phyloP scores from a whole-genome alignment of 768 basidiomycete genomes.

The Gloeostereum incarnatum region DNA sequence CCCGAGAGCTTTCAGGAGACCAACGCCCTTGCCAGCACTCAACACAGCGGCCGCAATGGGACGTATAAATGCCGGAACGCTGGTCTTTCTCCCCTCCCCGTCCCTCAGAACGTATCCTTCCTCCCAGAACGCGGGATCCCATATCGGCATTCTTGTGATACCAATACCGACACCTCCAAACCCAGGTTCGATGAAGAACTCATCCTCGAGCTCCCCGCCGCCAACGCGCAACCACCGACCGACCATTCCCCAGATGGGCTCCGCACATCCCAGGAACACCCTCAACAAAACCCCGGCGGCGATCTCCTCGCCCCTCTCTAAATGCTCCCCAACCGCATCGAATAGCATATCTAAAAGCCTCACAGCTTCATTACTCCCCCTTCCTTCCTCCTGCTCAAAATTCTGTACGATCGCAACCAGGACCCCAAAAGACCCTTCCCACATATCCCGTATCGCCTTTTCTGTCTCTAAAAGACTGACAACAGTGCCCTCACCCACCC shows the following conservation, averaged over 20 bases:
- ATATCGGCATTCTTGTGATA: too few relatives aligned
- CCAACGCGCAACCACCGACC: conserved; percentile 67
- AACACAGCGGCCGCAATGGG: conserved; percentile 51
- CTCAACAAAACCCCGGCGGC: conserved; percentile 49
- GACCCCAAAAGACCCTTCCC: conserved; percentile 48
- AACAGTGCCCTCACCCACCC: too few relatives aligned
- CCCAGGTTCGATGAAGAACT: conserved; percentile 73
- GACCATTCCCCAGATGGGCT: conserved; percentile 69
- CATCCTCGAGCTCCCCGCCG: conserved; percentile 46
- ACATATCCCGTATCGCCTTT: conserved; percentile 46
- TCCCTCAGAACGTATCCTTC: conserved; percentile 58
- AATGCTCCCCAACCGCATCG: conserved; percentile 43
- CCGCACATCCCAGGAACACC: conserved; percentile 52
- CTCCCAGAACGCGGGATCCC: conserved; percentile 75
- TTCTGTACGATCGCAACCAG: conserved; percentile 39
- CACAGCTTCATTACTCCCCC: conserved; percentile 23
- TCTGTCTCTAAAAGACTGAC: conserved; percentile 63
- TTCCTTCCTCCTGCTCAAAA: conserved; percentile 17
- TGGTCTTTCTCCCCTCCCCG: conserved; percentile 19
- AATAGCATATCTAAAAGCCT: conserved; percentile 58
- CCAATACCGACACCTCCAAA: conserved; percentile 31
- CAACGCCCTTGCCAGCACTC: conserved; percentile 67
- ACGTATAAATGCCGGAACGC: conserved; percentile 53
- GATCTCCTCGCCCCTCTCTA: conserved; percentile 46
- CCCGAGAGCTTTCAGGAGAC: conserved; percentile 59